phyloP scores from a whole-genome alignment of 2,329 filamentous ascomycete species.

The Sclerotinia glacialis region DNA sequence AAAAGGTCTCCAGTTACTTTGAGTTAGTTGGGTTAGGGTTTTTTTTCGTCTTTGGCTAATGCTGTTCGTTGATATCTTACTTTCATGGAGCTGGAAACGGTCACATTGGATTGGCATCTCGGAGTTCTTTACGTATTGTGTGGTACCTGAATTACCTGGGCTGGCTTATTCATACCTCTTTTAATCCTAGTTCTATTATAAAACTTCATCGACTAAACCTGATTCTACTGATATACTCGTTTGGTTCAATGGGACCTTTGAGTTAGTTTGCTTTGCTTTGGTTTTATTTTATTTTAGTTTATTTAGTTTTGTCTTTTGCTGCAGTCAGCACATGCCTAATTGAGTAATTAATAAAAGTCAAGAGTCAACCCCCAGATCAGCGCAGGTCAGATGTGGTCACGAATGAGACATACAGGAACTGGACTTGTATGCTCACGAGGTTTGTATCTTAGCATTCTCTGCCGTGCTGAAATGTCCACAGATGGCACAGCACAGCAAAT shows the following conservation, averaged over 20 bases:
- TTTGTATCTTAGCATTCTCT: neutral
- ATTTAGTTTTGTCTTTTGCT: neutral
- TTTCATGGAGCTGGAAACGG: slow-evolving; percentile 1
- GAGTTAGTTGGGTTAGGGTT: neutral
- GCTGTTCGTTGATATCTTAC: neutral
- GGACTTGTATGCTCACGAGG: slow-evolving; percentile 14
- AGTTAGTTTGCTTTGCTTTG: neutral
- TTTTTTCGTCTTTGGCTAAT: neutral
- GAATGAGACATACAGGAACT: slow-evolving; percentile 18
- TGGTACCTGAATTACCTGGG: neutral
- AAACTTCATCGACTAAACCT: neutral
- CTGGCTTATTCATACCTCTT: slow-evolving; percentile 8
- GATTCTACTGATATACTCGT: neutral
- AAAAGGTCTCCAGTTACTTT: neutral
- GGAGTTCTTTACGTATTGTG: neutral
- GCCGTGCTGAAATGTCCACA: slow-evolving; percentile 5
- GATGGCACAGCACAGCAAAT: slow-evolving; percentile 4
- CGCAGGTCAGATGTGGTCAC: slow-evolving; percentile 10
- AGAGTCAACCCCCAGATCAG: neutral
- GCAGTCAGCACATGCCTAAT: slow-evolving; percentile 15
- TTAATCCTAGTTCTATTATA: slow-evolving; percentile 9
- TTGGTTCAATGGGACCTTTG: neutral
- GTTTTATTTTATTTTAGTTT: neutral
- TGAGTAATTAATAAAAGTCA: neutral
- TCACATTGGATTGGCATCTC: slow-evolving; percentile 14